Evolutionary conservation across 2,329 filamentous ascomycete species (phyloP), one percentile per base, ranked within the genome.

Genomic region (Pseudogymnoascus destructans): DNA sequence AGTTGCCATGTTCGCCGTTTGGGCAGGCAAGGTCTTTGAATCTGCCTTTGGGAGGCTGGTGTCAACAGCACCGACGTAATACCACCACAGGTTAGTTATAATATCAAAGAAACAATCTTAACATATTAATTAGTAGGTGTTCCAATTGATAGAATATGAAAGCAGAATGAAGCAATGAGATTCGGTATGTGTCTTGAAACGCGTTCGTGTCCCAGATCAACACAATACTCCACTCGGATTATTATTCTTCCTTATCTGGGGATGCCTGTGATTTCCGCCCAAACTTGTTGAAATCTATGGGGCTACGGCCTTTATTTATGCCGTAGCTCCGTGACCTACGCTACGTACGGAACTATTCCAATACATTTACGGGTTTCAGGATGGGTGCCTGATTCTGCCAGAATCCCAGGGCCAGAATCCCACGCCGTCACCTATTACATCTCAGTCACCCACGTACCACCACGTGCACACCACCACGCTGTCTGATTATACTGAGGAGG

Each of bases 1-100:
- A 57, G 64, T 65, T 11, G 65, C 65, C 68, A 70, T 70, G 13
- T 30, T 62, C 25, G 35, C 25, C 9, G 25, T 52, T 52, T 52
- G 46, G 46, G 32, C 7, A 52, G 30, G 46, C n/a, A 52, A 19
- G 23, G 25, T 30, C 25, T 32, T 52, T 17, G 25, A 19, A 13
- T 32, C 15, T 49, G 23, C 15, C 17, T 15, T 30, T 11, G 25
- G n/a, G 46, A 52, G n/a, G n/a, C 42, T 32, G 46, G 15, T 8
- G 10, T 52, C 25, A 30, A 52, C 23, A 52, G 46, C 46, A 52
- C n/a, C n/a, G 9, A 32, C 9, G 25, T 10, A 52, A 32, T 52
- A 52, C 46, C 46, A 30, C 46, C n/a, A 52, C 21, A 23, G 42
- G 9, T 49, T 27, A 17, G 46, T 52, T 52, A 17, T 25, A 30